Evolutionary conservation across 1,284 basidiomycete genomes (phyloP).

Genomic region (Trametes versicolor): DNA sequence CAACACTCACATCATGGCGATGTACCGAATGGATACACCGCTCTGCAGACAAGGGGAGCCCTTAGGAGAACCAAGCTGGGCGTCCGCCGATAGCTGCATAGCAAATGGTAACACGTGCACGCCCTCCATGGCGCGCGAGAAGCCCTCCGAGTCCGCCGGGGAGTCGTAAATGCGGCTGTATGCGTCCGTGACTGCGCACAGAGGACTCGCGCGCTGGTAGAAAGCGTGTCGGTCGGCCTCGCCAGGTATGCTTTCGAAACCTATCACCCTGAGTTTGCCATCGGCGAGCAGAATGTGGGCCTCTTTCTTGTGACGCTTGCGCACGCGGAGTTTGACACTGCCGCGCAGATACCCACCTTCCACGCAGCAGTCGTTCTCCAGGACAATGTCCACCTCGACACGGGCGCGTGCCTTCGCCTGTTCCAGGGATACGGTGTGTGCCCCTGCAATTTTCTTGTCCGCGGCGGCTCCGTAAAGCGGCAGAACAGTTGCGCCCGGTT

Average conservation of each 20-base stretch:
- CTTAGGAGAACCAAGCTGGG: slow-evolving; percentile 71
- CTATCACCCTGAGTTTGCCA: slow-evolving; percentile 87
- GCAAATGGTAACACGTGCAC: slow-evolving; percentile 81
- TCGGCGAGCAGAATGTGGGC: slow-evolving; percentile 74
- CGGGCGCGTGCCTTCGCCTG: slow-evolving; percentile 75
- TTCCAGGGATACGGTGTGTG: slow-evolving; percentile 57
- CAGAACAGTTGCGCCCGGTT: slow-evolving; percentile 58
- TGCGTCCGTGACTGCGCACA: slow-evolving; percentile 63
- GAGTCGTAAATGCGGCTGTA: slow-evolving; percentile 61
- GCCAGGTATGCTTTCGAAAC: slow-evolving; percentile 82
- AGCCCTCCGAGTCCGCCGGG: slow-evolving; percentile 76
- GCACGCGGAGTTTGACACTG: slow-evolving; percentile 75
- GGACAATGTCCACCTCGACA: slow-evolving; percentile 85
- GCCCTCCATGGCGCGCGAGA: slow-evolving; percentile 73
- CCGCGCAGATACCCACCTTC: slow-evolving; percentile 87
- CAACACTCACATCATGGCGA: slow-evolving; percentile 78
- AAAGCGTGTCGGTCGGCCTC: slow-evolving; percentile 82
- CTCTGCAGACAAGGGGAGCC: slow-evolving; percentile 68
- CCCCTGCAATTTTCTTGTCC: slow-evolving; percentile 32
- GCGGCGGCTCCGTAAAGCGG: slow-evolving; percentile 35
- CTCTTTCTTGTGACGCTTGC: slow-evolving; percentile 66
- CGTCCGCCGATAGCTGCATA: slow-evolving; percentile 76
- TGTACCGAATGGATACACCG: slow-evolving; percentile 81
- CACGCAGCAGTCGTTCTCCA: slow-evolving; percentile 82
- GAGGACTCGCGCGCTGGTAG: slow-evolving; percentile 79